phyloP scores from a whole-genome alignment of 2,329 filamentous ascomycete species.

The Venturia carpophila region DNA sequence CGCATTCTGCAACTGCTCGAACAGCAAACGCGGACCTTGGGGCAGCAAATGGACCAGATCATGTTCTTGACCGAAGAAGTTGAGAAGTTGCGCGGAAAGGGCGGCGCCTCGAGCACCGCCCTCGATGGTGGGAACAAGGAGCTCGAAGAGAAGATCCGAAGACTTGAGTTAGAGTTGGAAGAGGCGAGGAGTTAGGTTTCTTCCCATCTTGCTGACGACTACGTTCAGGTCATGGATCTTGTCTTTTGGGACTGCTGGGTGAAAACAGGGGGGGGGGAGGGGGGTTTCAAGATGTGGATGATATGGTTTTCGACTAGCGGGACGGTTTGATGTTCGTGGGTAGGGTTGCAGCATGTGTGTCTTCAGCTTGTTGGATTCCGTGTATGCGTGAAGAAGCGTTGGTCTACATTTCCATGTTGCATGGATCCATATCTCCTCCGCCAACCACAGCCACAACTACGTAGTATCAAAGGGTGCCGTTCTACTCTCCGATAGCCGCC shows the following conservation, averaged over 20 bases:
- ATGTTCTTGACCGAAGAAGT: slow-evolving; percentile 62
- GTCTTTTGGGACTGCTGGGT: background rate
- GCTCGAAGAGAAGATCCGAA: slow-evolving; percentile 35
- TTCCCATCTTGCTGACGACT: background rate
- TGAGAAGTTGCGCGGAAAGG: slow-evolving; percentile 59
- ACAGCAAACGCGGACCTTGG: slow-evolving; percentile 69
- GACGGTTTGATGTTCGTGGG: background rate
- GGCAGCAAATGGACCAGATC: slow-evolving; percentile 69
- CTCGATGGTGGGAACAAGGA: slow-evolving; percentile 27
- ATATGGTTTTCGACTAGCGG: background rate
- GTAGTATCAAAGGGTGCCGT: no score
- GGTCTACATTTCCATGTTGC: background rate
- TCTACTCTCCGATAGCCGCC: no score
- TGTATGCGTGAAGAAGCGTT: background rate
- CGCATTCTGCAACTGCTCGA: slow-evolving; percentile 51
- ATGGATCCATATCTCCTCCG: background rate
- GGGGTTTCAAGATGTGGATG: no score
- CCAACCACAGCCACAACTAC: background rate
- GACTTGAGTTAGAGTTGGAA: slow-evolving; percentile 36
- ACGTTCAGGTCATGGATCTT: background rate
- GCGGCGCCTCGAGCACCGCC: slow-evolving; percentile 25
- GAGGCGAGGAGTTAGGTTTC: slow-evolving; percentile 23
- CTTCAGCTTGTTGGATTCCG: background rate
- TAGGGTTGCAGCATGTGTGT: background rate
- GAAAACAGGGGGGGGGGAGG: background rate